phyloP scores from a whole-genome alignment of 257 asterid genomes.

The Perilla frutescens region DNA sequence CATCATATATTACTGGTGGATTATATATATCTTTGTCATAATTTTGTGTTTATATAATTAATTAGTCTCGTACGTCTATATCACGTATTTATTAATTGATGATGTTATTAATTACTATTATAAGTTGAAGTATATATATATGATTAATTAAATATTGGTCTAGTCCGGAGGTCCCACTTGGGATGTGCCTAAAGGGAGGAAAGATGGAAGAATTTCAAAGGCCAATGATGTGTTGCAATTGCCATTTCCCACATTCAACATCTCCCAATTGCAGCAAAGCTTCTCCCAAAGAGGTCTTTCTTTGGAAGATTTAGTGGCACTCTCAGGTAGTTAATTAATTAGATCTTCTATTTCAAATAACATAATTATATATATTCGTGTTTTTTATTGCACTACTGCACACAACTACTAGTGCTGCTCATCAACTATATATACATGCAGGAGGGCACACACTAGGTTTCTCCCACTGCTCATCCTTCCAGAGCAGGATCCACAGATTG shows the following conservation, averaged over 20 bases:
- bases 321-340: slow-evolving; percentile 47
- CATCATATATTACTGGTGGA: no score
- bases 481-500: slow-evolving; percentile 84
- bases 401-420: no score
- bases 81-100: neutral
- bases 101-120: no score
- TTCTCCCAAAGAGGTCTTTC: slow-evolving; percentile 87
- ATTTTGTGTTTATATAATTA: no score
- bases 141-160: neutral
- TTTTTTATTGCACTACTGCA: no score
- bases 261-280: slow-evolving; percentile 76
- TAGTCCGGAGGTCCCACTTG: slow-evolving; percentile 89
- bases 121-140: no score
- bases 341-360: neutral
- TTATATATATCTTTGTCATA: no score
- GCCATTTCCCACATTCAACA: slow-evolving; percentile 78
- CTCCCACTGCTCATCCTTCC: slow-evolving; percentile 88
- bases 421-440: slow-evolving; percentile 22
- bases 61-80: no score
- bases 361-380: neutral
- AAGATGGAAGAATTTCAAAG: slow-evolving; percentile 76
- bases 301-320: slow-evolving; percentile 69
- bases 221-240: slow-evolving; percentile 62
- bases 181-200: slow-evolving; percentile 82
- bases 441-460: slow-evolving; percentile 96